A percentile compares a stretch with the other conserved stretches of the same genome.
phyloP scores from a whole-genome alignment of 257 asterid species.

The Solanum habrochaites region DNA sequence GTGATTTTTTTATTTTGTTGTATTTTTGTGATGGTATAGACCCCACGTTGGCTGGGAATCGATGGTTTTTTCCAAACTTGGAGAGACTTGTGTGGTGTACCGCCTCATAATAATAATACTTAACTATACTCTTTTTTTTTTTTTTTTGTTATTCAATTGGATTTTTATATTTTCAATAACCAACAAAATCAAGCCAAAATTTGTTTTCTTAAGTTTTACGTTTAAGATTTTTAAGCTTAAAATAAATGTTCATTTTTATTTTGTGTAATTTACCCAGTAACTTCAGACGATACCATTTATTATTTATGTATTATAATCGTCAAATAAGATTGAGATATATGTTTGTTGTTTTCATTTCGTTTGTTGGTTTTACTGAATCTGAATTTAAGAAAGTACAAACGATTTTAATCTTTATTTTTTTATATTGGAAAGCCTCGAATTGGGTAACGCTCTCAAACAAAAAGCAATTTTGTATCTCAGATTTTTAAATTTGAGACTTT shows the following conservation, averaged over 20 bases:
- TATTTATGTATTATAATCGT: too few species aligned
- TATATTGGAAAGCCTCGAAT: too few species aligned
- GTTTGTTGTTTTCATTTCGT: too few species aligned
- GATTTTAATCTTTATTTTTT: too few species aligned
- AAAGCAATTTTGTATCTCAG: too few species aligned
- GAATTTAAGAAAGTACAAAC: too few species aligned
- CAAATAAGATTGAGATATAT: too few species aligned
- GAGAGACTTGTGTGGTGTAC: not conserved
- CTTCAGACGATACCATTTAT: too few species aligned
- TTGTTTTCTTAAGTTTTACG: not conserved
- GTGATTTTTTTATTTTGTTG: not conserved
- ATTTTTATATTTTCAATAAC: not conserved
- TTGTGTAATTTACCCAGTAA: too few species aligned
- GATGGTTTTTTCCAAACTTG: not conserved
- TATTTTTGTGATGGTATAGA: constrained; percentile 43
- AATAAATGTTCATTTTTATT: too few species aligned
- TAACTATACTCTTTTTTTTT: not conserved
- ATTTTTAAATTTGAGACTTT: accelerated
- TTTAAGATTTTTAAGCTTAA: not conserved
- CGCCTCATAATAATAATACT: not conserved
- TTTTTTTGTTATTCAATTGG: not conserved
- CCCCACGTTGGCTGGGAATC: constrained; percentile 54
- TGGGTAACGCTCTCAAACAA: too few species aligned
- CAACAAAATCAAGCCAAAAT: not conserved
- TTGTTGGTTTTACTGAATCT: too few species aligned